A percentile compares a stretch with the other conserved stretches of the same genome.
phyloP scores from a whole-genome alignment of 2,329 filamentous ascomycete species.

The Teratosphaeria gauchensis region DNA sequence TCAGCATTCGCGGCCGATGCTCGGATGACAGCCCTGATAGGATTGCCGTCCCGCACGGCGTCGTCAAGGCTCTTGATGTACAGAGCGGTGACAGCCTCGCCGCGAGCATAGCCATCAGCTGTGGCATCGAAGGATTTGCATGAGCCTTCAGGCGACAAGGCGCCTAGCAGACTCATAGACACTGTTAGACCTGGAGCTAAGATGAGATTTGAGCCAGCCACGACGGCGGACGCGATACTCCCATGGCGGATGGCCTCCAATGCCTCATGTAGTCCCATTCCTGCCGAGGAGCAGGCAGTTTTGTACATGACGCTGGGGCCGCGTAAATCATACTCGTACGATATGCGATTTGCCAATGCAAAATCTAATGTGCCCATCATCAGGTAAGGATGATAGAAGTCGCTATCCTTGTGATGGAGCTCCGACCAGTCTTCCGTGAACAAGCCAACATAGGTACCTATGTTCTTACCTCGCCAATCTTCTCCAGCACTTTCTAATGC shows the following conservation, averaged over 20 bases:
- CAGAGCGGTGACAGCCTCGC: constrained; percentile 17
- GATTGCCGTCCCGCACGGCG: constrained; percentile 22
- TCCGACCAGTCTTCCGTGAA: neutral
- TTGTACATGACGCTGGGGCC: neutral
- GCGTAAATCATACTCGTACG: neutral
- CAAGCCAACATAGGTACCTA: neutral
- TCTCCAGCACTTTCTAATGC: neutral
- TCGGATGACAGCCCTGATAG: constrained; percentile 18
- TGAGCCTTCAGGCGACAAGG: neutral
- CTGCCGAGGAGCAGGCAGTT: neutral
- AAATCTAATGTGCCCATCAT: neutral
- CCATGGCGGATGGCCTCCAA: neutral
- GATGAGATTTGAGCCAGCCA: neutral
- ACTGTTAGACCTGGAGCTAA: neutral
- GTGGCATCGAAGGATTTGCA: constrained; percentile 11
- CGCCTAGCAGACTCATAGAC: neutral
- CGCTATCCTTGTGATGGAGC: neutral
- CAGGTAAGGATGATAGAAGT: neutral
- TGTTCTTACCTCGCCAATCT: neutral
- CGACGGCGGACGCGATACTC: neutral
- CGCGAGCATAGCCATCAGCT: constrained; percentile 19
- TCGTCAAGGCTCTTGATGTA: constrained; percentile 22
- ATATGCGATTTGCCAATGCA: neutral
- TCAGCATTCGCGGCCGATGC: neutral
- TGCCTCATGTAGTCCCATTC: neutral